Base-by-base conservation (phyloP, 2,329 filamentous ascomycete species). In the Chrysosporium queenslandicum region DNA sequence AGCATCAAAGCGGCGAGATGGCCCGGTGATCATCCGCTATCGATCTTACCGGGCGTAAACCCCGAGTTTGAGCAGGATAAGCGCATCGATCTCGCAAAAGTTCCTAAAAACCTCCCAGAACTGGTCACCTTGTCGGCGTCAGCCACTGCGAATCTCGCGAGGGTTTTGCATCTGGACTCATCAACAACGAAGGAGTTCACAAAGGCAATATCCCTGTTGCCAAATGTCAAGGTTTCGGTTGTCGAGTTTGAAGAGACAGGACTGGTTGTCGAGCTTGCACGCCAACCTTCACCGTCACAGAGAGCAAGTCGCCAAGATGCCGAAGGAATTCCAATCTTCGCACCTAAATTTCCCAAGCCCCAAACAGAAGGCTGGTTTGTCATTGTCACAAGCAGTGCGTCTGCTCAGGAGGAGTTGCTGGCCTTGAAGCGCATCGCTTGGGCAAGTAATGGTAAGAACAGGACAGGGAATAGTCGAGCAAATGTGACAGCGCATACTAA, bases 321-420 rank as follows among this genome's bases (percentile, higher is more conserved):
- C 1, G 55, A 54, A 18, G 53, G 46, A 11, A 54, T 80, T 46
- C 80, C 85, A 55, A 85, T 96, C 64, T 95, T 84, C 61, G 88
- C 92, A 0, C 91, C 94, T 2, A 78, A 80, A 20, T 97, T 94
- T 70, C 91, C 91, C 1, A 98, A 98, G 69, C 82, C 89, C 14
- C 92, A 98, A 68, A 92, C 82, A 0, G 92, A 98, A 64, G 90
- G 90, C 0, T 97, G 84, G 79, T 97, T 98, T 67, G 80, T 92
- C 12, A 65, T 97, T 20, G 77, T 94, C 0, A 83, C 82, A 5
- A 61, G 59, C 30, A 57, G 63, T 34, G 58, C 59, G 4, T 48
- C 63, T 60, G 62, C 78, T 2, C 77, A 71, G 5, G 87, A 91
- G 54, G 87, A 96, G 59, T 77, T 97, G 36, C 69, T 95, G 3